Base-by-base conservation (phyloP, 768 basidiomycete genomes). In the Trametes elegans region DNA sequence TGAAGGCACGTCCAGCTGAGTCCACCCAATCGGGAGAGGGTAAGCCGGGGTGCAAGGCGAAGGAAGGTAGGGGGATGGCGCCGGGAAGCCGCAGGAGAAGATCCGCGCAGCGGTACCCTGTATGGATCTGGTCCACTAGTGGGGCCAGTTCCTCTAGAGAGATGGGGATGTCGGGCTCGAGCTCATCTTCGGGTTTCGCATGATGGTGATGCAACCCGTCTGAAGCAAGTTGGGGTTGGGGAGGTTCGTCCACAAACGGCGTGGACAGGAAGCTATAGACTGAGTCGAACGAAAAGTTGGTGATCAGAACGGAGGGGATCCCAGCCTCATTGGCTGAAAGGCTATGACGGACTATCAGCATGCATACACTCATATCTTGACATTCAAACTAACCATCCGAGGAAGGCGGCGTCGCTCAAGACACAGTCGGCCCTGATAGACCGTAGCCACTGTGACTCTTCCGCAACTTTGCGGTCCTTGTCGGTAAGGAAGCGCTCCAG, bases 241-340 rank as follows among this genome's bases (percentile, higher is more conserved):
- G 54, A 35, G 26, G 59, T n/a, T 35, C 48, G 52, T 85, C 80
- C n/a, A 78, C 62, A 29, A 84, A 66, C 3, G 76, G 67, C 0
- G 86, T 82, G 3, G 84, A 79, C 18, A 90, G 83, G 59, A 84
- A 90, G 58, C 85, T 87, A 67, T 85, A 92, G 11, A 90, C 88
- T 1, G 88, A 86, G 69, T 92, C 88, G 68, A 91, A 92, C 0
- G 88, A 86, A 66, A 92, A 92, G 71, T 92, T 92, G 39, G 88
- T 89, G 59, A 90, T 78, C 16, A 92, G 72, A 35, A 84, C 74
- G 1, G 85, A 85, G 1, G 88, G 89, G n/a, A 90, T 73, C 0
- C 79, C 76, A 0, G 82, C 79, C 32, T 73, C 66, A 40, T 83
- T 80, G 2, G 87, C 89, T 1, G 88, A 87, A 31, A 85, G 75